These are phyloP conservation scores for Russula griseocarnosa DNA, from an alignment of 768 basidiomycete genomes.

Conservation along the genomic window DNA sequence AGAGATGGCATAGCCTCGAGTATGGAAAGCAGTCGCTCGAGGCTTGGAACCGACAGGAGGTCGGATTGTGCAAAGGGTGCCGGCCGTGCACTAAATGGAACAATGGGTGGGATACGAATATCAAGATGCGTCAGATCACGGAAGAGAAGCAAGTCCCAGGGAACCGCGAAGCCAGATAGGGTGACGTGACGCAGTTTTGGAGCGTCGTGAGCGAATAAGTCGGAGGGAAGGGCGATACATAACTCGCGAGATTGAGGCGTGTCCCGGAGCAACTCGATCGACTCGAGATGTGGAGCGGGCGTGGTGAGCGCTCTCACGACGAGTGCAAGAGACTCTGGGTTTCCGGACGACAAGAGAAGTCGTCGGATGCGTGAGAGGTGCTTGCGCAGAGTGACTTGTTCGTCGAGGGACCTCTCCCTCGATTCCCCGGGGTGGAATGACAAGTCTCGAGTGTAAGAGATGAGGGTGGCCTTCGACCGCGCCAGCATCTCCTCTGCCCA, in stretches of 20 bases:
- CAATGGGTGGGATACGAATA: background rate
- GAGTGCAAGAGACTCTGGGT: background rate
- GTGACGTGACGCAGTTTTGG: background rate
- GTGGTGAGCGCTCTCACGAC: conserved; percentile 1
- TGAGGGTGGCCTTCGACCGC: background rate
- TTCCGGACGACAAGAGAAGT: background rate
- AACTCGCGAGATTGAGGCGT: background rate
- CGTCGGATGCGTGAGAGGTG: conserved; percentile 2
- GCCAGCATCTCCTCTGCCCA: conserved; percentile 10
- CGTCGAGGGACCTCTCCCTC: background rate
- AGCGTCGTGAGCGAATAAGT: background rate
- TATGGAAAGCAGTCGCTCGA: conserved; percentile 10
- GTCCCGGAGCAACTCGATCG: background rate
- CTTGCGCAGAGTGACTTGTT: background rate
- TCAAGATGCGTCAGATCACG: background rate
- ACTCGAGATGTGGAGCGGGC: conserved; percentile 1
- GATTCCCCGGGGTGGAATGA: background rate
- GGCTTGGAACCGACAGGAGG: background rate
- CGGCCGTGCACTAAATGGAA: background rate
- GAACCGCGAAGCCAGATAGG: background rate
- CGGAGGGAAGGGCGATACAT: background rate
- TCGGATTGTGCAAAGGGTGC: background rate
- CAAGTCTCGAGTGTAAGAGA: background rate
- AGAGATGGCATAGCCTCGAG: conserved; percentile 1
- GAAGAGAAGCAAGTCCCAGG: conserved; percentile 5